These are phyloP conservation scores for Parmelia sp. DNA, from an alignment of 495 filamentous ascomycete genomes.

Conservation along the genomic window DNA sequence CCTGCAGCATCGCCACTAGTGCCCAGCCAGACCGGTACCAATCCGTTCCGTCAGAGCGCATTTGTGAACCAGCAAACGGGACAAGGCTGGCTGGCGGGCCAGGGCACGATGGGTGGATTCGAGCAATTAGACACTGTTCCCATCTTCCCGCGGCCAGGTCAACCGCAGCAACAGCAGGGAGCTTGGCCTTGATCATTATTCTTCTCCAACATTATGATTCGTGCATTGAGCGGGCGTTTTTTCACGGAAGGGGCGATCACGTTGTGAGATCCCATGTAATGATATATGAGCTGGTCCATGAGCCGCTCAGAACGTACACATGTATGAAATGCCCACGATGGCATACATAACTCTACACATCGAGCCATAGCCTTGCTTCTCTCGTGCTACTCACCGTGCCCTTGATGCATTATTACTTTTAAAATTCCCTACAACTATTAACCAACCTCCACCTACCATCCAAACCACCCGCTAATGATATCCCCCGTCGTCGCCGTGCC, in stretches of 20 bases:
- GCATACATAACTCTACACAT: not conserved
- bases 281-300: not conserved
- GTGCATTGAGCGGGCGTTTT: constrained; percentile 19
- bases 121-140: constrained; percentile 74
- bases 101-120: constrained; percentile 80
- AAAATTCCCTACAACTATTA: too few relatives aligned
- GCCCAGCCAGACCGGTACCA: constrained; percentile 75
- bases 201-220: constrained; percentile 1
- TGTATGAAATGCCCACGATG: not conserved
- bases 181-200: constrained; percentile 24
- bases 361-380: too few relatives aligned
- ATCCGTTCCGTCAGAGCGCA: constrained; percentile 84
- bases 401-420: not conserved
- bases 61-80: constrained; percentile 86
- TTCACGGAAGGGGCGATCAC: not conserved
- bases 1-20: constrained; percentile 49
- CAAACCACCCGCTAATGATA: constrained; percentile 46
- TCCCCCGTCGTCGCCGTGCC: constrained; percentile 50
- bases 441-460: too few relatives aligned
- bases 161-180: constrained; percentile 29
- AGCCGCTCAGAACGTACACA: not conserved
- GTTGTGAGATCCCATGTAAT: constrained; percentile 3
- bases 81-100: constrained; percentile 73
- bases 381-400: not conserved
- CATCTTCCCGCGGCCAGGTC: constrained; percentile 76